Evolutionary conservation across 768 basidiomycete species (phyloP), one percentile per base, ranked within the genome.

Genomic region (Sarcodon sp.): DNA sequence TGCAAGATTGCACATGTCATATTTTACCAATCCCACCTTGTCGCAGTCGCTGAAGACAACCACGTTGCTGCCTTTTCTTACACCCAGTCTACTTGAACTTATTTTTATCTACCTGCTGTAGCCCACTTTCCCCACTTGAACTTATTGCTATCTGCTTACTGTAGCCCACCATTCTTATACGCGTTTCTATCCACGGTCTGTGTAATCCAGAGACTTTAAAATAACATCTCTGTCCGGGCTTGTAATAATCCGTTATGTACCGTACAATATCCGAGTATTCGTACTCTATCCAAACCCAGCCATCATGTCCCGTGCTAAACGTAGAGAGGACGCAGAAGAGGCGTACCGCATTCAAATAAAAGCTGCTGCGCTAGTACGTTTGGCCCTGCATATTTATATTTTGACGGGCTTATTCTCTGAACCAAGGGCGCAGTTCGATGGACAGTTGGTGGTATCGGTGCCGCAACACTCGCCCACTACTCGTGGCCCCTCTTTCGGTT

Each of bases 401-500:
- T 7, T 11, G 18, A 18, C 13, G 12, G 27, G n/a, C 12, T 27
- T 4, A 27, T 27, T 4, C 39, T 13, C 8, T 7, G 39, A 18
- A 31, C 53, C 32, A 56, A 85, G 76, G 79, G 79, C 49, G 79
- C 73, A 49, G 61, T 68, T 47, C 66, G 71, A 57, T 68, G 68
- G 47, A 73, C 72, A 11, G 70, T 66, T 35, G 53, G 82, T 41
- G 80, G 84, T 4, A 51, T 77, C 33, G 80, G 81, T n/a, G 58
- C 77, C 27, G 72, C 77, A 8, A 69, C 76, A 39, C 64, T 88
- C 43, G 77, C 67, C 11, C 83, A 89, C 56, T 73, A 78, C 59
- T 65, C 70, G n/a, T 89, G 80, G 80, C 83, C 84, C 33, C 55
- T 68, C 33, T 87, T 88, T 62, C 71, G 80, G 84, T 84, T 51